These are phyloP conservation scores for Datura wrightii DNA, from an alignment of 257 asterid genomes.

Conservation along the genomic window DNA sequence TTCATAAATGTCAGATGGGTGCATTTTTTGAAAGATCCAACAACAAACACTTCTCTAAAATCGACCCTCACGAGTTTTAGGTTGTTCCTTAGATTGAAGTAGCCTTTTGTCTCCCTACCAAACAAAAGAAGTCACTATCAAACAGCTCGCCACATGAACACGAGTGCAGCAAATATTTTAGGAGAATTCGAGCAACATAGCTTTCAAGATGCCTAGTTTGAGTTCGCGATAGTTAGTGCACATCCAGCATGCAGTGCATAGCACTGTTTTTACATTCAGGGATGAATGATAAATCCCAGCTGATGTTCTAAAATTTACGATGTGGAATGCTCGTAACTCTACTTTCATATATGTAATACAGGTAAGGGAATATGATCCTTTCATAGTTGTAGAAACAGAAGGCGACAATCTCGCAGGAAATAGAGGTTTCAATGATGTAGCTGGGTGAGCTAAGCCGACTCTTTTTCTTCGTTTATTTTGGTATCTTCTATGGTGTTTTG, in stretches of 20 bases:
- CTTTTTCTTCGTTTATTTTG: neutral
- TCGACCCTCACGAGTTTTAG: no score
- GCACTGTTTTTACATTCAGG: neutral
- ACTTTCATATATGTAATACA: constrained; percentile 34
- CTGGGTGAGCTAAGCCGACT: constrained; percentile 62
- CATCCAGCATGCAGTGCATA: neutral
- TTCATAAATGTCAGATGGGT: no score
- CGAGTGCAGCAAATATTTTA: no score
- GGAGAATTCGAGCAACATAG: no score
- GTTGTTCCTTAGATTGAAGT: no score
- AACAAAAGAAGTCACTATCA: no score
- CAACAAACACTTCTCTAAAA: no score
- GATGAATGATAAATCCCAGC: neutral
- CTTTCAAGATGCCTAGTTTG: no score
- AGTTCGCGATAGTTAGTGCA: neutral
- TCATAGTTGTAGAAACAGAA: constrained; percentile 73
- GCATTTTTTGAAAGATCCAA: no score
- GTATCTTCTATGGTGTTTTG: constrained; percentile 25
- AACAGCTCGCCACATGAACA: no score
- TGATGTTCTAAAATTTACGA: neutral
- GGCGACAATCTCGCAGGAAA: constrained; percentile 77
- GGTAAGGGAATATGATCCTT: constrained; percentile 80
- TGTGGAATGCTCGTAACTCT: neutral
- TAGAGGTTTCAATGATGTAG: constrained; percentile 78
- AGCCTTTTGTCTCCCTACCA: no score